phyloP scores from a whole-genome alignment of 306 rosid genomes.

The cucumber (Cucumis sativus) region Cucumber_9930_V3 NC_026658.2:15291001-15291500 shows the following conservation, averaged over 20 bases:
- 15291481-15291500: neutral
- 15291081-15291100: neutral
- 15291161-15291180: conserved; percentile 98
- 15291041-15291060: neutral
- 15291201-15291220: conserved; percentile 55
- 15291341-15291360: conserved; percentile 74
- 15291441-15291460: neutral
- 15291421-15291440: neutral
- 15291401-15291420: neutral
- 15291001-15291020: conserved; percentile 2
- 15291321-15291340: conserved; percentile 44
- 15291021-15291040: neutral
- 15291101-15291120: conserved; percentile 2
- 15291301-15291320: conserved; percentile 71
- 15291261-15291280: neutral
- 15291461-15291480: neutral
- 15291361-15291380: conserved; percentile 44
- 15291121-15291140: conserved; percentile 12
- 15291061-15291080: neutral
- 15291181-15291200: conserved; percentile 89
- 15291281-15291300: conserved; percentile 58
- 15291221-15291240: neutral
- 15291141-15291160: conserved; percentile 42
- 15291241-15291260: conserved; percentile 4
- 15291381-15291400: conserved; percentile 5